Conservation (phyloP, 2,329 filamentous ascomycete genomes). For the Aspergillus transmontanensis region DNA sequence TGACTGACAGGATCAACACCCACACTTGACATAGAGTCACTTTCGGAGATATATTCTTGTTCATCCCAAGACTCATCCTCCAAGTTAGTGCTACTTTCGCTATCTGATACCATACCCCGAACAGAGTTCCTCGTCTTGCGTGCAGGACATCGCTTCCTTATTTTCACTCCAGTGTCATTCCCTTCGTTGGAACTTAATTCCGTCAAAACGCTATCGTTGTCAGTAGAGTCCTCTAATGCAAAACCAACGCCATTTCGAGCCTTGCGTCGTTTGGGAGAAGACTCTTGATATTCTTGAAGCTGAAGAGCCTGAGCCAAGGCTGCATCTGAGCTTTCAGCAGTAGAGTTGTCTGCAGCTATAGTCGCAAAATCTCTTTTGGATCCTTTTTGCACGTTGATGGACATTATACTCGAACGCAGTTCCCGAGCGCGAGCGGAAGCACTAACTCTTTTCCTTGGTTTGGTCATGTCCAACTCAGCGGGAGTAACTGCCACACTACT, state of each 20-base stretch:
- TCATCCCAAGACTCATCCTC: conserved; percentile 20
- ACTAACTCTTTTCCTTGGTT: conserved; percentile 37
- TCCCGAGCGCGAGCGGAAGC: conserved; percentile 50
- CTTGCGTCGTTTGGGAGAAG: conserved; percentile 41
- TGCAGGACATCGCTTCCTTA: conserved; percentile 18
- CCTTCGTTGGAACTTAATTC: conserved; percentile 15
- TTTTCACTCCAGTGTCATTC: conserved; percentile 17
- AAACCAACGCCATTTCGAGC: conserved; percentile 15
- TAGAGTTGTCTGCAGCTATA: conserved; percentile 42
- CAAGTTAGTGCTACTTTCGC: conserved; percentile 16
- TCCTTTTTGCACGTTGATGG: conserved; percentile 30
- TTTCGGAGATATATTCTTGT: conserved; percentile 20
- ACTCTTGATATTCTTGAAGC: conserved; percentile 53
- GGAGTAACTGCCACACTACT: conserved; percentile 63
- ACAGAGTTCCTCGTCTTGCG: conserved; percentile 18
- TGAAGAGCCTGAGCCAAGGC: conserved; percentile 61
- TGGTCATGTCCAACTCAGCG: conserved; percentile 42
- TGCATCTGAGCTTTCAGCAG: conserved; percentile 46
- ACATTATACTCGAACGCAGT: conserved; percentile 53
- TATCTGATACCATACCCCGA: conserved; percentile 15
- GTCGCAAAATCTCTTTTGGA: conserved; percentile 50
- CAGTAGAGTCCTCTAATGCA: conserved; percentile 30
- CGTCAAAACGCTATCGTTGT: conserved; percentile 15
- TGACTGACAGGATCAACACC: not conserved
- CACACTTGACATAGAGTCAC: conserved; percentile 15